Evolutionary conservation across 345 rosid species (phyloP).

Genomic region (Punica granatum): DNA sequence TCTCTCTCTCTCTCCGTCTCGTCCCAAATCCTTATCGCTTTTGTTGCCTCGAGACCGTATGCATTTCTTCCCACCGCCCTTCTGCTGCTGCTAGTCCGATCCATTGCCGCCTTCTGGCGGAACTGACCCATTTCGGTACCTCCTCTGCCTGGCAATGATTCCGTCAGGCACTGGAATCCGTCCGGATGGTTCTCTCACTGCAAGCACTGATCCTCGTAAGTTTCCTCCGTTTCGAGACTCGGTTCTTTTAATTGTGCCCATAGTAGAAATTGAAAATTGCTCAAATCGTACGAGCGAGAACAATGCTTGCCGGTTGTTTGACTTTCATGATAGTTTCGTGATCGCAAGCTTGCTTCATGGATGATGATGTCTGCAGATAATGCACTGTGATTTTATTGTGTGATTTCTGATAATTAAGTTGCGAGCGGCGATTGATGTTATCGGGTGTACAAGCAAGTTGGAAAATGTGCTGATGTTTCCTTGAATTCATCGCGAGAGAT

Average conservation of each 20-base stretch:
- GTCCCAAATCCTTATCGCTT: background rate
- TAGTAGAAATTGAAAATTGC: background rate
- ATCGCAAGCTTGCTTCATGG: background rate
- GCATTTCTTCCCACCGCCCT: background rate
- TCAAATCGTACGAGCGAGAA: too few relatives aligned
- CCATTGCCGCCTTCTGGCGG: background rate
- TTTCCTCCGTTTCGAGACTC: background rate
- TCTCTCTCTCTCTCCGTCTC: conserved; percentile 6
- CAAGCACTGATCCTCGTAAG: background rate
- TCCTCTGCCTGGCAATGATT: background rate
- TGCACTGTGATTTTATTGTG: background rate
- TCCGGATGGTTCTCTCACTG: background rate
- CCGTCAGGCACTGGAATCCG: background rate
- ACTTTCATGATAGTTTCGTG: background rate
- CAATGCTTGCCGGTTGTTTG: background rate
- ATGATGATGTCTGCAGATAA: background rate
- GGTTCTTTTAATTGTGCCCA: background rate
- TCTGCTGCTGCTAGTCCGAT: background rate
- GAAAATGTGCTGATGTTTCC: background rate
- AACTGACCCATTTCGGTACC: background rate
- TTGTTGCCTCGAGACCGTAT: background rate
- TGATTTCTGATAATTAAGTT: background rate
- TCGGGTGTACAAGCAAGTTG: background rate
- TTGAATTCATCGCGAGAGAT: background rate
- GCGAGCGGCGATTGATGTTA: background rate